Percentiles rank a stretch among this genome's conserved stretches.
Evolutionary conservation across 2,329 filamentous ascomycete species (phyloP).

Genomic region (Monilinia aucupariae): DNA sequence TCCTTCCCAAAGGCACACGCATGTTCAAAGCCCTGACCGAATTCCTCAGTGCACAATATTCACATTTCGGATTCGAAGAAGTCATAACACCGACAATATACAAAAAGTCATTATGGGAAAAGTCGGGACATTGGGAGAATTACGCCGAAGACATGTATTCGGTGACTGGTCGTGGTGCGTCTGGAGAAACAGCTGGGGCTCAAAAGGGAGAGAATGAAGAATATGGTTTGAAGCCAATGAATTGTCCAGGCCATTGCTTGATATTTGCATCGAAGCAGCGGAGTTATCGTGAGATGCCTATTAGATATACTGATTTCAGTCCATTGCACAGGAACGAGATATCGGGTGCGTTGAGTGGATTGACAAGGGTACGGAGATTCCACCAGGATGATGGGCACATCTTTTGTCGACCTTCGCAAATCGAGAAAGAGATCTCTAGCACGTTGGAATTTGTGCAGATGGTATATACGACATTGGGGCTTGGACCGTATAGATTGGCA

Average conservation of each 20-base stretch:
- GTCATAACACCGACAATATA: conserved; percentile 88
- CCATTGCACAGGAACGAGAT: conserved; percentile 82
- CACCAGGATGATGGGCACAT: conserved; percentile 91
- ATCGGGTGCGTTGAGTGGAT: conserved; percentile 71
- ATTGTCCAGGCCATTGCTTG: conserved; percentile 83
- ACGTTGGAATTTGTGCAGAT: conserved; percentile 70
- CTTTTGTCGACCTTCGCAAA: conserved; percentile 75
- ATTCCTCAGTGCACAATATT: conserved; percentile 79
- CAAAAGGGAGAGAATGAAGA: conserved; percentile 57
- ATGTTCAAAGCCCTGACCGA: conserved; percentile 79
- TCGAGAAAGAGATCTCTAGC: conserved; percentile 65
- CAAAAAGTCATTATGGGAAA: conserved; percentile 81
- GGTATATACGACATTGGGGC: conserved; percentile 63
- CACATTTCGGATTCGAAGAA: conserved; percentile 79
- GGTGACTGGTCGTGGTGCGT: conserved; percentile 49
- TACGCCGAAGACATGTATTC: conserved; percentile 92
- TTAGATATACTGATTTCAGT: conserved; percentile 83
- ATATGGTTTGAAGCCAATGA: conserved; percentile 88
- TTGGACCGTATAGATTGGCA: conserved; percentile 69
- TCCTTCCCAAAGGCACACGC: conserved; percentile 73
- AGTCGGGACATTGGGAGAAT: conserved; percentile 81
- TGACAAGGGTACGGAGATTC: conserved; percentile 80
- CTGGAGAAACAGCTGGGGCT: conserved; percentile 34
- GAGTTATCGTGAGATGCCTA: conserved; percentile 74
- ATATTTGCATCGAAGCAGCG: conserved; percentile 69